Evolutionary conservation across 345 rosid species (phyloP).

Genomic region (Brassica juncea): DNA sequence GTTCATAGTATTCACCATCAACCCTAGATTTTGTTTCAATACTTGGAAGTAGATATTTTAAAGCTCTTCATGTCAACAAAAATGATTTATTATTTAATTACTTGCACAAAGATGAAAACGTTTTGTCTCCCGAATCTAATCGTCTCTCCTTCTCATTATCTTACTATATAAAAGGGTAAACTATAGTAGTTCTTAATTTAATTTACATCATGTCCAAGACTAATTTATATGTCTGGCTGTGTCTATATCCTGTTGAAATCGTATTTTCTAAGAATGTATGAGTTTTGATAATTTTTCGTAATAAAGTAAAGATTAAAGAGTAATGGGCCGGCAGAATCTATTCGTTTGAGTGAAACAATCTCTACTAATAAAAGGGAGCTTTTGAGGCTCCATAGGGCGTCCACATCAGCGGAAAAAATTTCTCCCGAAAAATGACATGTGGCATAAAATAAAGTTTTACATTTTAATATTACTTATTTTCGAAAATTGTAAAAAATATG

Average conservation of each 20-base stretch:
- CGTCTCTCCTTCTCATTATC: not conserved
- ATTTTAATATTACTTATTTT: too few relatives aligned
- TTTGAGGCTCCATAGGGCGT: too few relatives aligned
- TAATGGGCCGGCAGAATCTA: constrained; percentile 27
- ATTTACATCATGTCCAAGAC: constrained; percentile 8
- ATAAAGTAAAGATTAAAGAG: not conserved
- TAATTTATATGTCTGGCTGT: not conserved
- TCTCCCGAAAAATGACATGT: too few relatives aligned
- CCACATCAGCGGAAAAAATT: too few relatives aligned
- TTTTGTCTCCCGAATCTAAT: constrained; percentile 2
- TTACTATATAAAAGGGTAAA: not conserved
- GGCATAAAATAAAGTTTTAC: too few relatives aligned
- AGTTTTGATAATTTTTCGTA: not conserved
- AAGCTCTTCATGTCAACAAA: not conserved
- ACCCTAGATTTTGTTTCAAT: not conserved
- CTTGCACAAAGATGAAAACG: constrained; percentile 4
- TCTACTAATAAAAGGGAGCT: too few relatives aligned
- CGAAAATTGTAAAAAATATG: too few relatives aligned
- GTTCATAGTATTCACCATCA: not conserved
- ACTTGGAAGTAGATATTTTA: not conserved
- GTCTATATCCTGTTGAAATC: not conserved
- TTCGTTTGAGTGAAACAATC: constrained; percentile 9
- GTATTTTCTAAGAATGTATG: not conserved
- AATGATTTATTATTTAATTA: not conserved
- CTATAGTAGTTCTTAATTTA: not conserved